Base-by-base conservation (phyloP, 2,329 filamentous ascomycete genomes). In the Talaromyces sp. region DNA sequence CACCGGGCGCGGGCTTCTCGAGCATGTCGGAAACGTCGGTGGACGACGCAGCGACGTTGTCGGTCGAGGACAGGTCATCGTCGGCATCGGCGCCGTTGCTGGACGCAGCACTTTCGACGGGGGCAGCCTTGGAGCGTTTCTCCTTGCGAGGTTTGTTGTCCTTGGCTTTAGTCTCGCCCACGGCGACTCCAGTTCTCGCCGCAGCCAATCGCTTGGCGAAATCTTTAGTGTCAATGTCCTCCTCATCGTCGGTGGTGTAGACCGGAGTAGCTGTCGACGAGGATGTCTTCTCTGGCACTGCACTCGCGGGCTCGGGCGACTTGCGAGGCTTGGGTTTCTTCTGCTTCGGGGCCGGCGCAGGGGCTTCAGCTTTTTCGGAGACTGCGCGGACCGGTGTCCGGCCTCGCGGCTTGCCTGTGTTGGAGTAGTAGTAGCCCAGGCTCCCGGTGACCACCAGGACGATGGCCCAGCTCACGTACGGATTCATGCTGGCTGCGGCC, bases 11-110 rank as follows among this genome's bases (percentile, higher is more conserved):
- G 50, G 84, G 77, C 54, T 88, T 80, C 76, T 96, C 92, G 17
- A 97, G 86, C 93, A 97, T 97, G 76, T 97, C 93, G 58, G 89
- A 89, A 60, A 97, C 85, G 71, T 90, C 90, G 58, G 83, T 85
- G 62, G 84, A 82, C 29, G 71, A 68, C 24, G 72, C 64, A 21
- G 69, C 65, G 90, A 92, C 51, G 81, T 80, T 61, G 83, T 61
- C 59, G 24, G 55, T 55, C 8, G 88, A 81, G 3, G 91, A 92
- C 68, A 88, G 79, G 68, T 96, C 91, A 69, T 95, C 90, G 68
- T 94, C 91, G 14, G 87, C 90, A 70, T 93, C 90, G 31, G 82
- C 88, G 57, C 85, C 89, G 51, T 85, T 85, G 57, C 86, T 88
- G 3, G 90, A 92, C 0, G 89, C 67, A 79, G 78, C 72, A 83